Evolutionary conservation across 192 early-diverging fungal genomes (phyloP), one percentile per base, ranked within the genome.

Genomic region (Coemansia sp.): DNA sequence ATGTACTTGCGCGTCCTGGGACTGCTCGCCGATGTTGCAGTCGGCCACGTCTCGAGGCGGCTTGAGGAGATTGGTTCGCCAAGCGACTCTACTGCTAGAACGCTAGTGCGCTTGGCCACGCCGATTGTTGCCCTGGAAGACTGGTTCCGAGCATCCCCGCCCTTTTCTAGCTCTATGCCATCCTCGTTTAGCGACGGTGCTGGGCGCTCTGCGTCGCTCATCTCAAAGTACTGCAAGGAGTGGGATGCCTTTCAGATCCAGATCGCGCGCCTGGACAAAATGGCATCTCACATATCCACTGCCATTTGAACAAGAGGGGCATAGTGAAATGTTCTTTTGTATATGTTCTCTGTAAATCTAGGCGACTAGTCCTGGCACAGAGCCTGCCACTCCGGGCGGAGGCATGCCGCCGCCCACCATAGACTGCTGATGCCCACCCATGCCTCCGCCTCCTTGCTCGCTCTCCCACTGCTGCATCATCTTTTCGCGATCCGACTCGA

Each of bases 401-500:
- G 50, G 62, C 53, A 48, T 44, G 11, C 34, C 54, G 8, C 63
- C 63, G 12, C n/a, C n/a, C n/a, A 50, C 14, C 50, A 53, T 33
- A n/a, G 50, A 27, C 29, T 32, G 50, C 8, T 53, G 50, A 24
- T 53, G 50, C 6, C 50, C 50, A n/a, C 50, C 53, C 33, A 57
- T 39, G 0, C 21, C 33, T 9, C 43, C 26, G 22, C 39, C 80
- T 76, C 68, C 35, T 60, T 68, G 65, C 36, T 83, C 86, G 56
- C 83, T 86, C 75, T 94, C 94, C 76, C 91, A 90, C 74, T 89
- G 87, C 65, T 90, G 83, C 68, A 93, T 82, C 62, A 88, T 88
- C 66, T 89, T 85, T 58, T 97, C 95, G 62, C 88, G 86, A 75
- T 94, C 93, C 19, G 92, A 74, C 70, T 95, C 95, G 44, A 93